Conservation (phyloP, 805 yeast species). For the Cyberlindnera japonica region DNA sequence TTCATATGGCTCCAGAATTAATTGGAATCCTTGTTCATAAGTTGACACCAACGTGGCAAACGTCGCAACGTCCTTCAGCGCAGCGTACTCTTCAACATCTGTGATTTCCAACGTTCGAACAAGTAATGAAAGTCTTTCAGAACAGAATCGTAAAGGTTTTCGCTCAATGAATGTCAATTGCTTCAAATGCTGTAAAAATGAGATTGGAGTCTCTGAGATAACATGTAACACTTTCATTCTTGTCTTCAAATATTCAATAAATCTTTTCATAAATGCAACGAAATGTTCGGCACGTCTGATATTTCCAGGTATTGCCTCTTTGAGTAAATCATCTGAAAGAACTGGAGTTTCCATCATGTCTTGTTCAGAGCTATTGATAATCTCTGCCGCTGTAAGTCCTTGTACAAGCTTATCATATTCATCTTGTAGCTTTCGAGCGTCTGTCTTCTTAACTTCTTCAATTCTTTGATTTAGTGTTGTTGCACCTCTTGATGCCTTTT, state of each 20-base stretch:
- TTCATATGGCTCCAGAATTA: slow-evolving; percentile 94
- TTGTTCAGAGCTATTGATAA: slow-evolving; percentile 55
- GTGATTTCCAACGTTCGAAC: slow-evolving; percentile 85
- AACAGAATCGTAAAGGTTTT: slow-evolving; percentile 87
- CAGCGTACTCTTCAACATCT: slow-evolving; percentile 88
- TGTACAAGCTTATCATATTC: slow-evolving; percentile 90
- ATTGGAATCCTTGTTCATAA: slow-evolving; percentile 86
- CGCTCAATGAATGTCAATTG: slow-evolving; percentile 89
- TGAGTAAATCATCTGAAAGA: slow-evolving; percentile 76
- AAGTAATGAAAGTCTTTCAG: slow-evolving; percentile 83
- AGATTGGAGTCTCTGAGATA: slow-evolving; percentile 94
- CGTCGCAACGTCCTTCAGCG: slow-evolving; percentile 92
- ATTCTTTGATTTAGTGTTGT: slow-evolving; percentile 71
- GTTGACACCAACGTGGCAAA: slow-evolving; percentile 96
- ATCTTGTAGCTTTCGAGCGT: slow-evolving; percentile 77
- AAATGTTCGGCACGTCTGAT: slow-evolving; percentile 97
- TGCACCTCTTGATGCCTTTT: slow-evolving; percentile 86
- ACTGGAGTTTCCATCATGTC: slow-evolving; percentile 81
- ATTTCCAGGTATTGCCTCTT: slow-evolving; percentile 96
- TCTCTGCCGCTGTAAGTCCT: slow-evolving; percentile 81
- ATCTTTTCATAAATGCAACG: slow-evolving; percentile 85
- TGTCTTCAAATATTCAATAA: slow-evolving; percentile 91
- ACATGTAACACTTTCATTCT: slow-evolving; percentile 98
- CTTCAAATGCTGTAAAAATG: slow-evolving; percentile 88
- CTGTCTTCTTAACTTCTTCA: slow-evolving; percentile 79